Conservation (phyloP, 164 flowering plant genomes). For the Vitis amurensis region DNA sequence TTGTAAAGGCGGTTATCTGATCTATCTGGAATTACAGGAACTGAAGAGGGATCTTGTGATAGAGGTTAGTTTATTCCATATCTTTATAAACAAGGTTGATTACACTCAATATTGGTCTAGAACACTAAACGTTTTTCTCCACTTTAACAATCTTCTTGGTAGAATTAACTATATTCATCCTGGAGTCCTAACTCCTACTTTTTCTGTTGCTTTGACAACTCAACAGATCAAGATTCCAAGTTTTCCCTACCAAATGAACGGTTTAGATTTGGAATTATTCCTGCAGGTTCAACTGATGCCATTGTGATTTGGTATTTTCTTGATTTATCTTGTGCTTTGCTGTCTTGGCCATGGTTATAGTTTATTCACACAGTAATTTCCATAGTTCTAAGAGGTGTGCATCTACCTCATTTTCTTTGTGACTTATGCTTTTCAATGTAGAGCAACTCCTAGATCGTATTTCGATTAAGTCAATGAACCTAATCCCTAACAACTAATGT, state of each 20-base stretch:
- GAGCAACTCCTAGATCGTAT: too few species aligned
- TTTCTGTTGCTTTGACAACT: constrained; percentile 16
- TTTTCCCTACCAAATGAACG: constrained; percentile 46
- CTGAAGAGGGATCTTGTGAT: constrained; percentile 25
- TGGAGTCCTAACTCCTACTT: neutral
- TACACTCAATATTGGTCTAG: too few species aligned
- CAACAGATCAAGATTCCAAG: constrained; percentile 42
- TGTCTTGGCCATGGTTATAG: neutral
- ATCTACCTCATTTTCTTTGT: too few species aligned
- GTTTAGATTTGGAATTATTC: constrained; percentile 87
- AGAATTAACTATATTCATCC: neutral
- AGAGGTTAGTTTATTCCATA: constrained; percentile 41
- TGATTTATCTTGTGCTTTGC: neutral
- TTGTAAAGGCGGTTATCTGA: neutral
- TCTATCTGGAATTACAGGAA: constrained; percentile 35
- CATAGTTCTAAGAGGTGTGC: too few species aligned
- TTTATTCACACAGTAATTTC: neutral
- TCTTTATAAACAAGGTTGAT: constrained; percentile 9
- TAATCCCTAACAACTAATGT: too few species aligned
- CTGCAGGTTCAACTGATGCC: constrained; percentile 99
- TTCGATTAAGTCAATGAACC: too few species aligned
- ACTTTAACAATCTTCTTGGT: neutral
- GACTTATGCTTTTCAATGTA: too few species aligned
- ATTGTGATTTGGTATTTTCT: constrained; percentile 81
- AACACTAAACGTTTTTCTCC: too few species aligned